Evolutionary conservation across 176 grass and related monocot species (phyloP).

Genomic region (Bromus sterilis): DNA sequence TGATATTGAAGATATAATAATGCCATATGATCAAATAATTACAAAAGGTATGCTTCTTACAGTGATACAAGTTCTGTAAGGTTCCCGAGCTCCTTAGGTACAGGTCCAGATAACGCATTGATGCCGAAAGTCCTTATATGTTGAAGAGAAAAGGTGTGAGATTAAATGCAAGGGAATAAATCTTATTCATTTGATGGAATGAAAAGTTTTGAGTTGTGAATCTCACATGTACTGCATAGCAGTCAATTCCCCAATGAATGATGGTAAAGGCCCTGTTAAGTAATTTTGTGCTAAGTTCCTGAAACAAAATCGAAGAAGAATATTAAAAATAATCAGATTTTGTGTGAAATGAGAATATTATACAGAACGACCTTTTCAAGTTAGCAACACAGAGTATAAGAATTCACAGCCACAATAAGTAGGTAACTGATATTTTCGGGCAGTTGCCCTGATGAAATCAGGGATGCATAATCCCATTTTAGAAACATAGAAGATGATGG

Average conservation of each 20-base stretch:
- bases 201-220: not conserved
- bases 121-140: constrained; percentile 39
- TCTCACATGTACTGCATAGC: constrained; percentile 71
- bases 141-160: not conserved
- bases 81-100: constrained; percentile 81
- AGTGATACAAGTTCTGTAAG: constrained; percentile 38
- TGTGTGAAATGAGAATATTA: not conserved
- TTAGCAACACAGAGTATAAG: not conserved
- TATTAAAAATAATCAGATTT: too few species aligned
- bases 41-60: constrained; percentile 30
- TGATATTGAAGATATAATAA: not conserved
- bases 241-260: constrained; percentile 62
- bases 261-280: constrained; percentile 64
- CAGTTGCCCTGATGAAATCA: not conserved
- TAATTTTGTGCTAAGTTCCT: constrained; percentile 56
- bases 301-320: constrained; percentile 18
- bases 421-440: not conserved
- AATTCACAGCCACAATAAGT: not conserved
- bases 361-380: not conserved
- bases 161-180: not conserved
- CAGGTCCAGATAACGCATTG: constrained; percentile 79
- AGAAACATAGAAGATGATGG: not conserved
- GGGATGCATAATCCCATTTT: too few species aligned
- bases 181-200: not conserved
- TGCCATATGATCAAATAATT: not conserved